A percentile compares a stretch with the other conserved stretches of the same genome.
These are phyloP conservation scores for Dryas alaskensis DNA, from an alignment of 306 rosid species.

Conservation along the genomic window DNA sequence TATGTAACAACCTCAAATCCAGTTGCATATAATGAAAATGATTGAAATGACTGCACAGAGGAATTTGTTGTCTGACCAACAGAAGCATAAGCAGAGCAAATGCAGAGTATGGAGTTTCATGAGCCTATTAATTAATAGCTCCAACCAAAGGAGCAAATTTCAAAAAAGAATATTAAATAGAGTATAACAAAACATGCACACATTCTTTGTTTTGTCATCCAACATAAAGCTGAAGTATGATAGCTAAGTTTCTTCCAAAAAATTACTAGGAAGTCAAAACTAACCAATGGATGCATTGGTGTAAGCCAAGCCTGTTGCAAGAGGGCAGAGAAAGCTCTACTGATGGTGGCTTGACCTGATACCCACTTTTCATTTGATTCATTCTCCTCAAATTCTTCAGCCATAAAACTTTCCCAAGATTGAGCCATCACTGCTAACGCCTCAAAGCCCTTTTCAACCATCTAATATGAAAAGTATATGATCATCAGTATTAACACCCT, in stretches of 20 bases:
- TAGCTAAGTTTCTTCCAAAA: background rate
- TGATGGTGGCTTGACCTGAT: conserved; percentile 45
- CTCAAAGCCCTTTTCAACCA: conserved; percentile 71
- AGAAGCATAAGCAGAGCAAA: conserved; percentile 7
- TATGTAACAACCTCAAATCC: background rate
- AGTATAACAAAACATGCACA: background rate
- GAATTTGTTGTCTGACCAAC: conserved; percentile 26
- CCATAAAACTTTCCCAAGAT: conserved; percentile 63
- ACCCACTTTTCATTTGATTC: conserved; percentile 52
- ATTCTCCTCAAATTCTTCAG: conserved; percentile 53
- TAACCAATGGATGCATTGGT: conserved; percentile 48
- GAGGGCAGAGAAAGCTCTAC: conserved; percentile 65
- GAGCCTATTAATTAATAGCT: background rate
- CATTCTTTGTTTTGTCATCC: background rate
- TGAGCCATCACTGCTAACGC: conserved; percentile 73
- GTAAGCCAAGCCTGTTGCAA: conserved; percentile 84
- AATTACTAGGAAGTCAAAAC: conserved; percentile 29
- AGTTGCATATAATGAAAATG: background rate
- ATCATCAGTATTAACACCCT: conserved; percentile 12
- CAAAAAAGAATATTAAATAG: background rate
- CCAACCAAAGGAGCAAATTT: background rate
- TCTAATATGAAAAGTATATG: conserved; percentile 38
- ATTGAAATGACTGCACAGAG: background rate
- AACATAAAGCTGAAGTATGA: background rate
- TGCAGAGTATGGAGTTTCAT: background rate